phyloP scores from a whole-genome alignment of 2,329 filamentous ascomycete genomes.

The Teratosphaeria epicoccoides region DNA sequence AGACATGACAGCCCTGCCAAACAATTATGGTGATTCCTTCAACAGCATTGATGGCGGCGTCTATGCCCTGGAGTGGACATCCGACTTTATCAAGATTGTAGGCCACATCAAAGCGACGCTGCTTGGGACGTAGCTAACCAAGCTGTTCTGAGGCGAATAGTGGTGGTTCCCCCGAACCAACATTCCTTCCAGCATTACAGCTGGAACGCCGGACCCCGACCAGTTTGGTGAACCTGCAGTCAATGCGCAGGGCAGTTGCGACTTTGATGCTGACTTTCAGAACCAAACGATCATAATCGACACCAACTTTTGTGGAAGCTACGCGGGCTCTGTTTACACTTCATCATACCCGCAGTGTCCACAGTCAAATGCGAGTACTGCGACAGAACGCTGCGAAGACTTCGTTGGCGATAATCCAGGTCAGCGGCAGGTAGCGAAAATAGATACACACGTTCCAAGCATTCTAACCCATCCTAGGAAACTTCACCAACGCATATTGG shows the following conservation, averaged over 20 bases:
- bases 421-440: too few species aligned
- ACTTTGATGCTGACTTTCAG: slow-evolving; percentile 26
- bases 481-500: slow-evolving; percentile 30
- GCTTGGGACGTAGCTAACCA: too few species aligned
- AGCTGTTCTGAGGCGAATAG: too few species aligned
- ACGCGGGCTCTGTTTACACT: slow-evolving; percentile 48
- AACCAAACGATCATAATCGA: slow-evolving; percentile 29
- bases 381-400: slow-evolving; percentile 37
- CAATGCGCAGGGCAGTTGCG: slow-evolving; percentile 33
- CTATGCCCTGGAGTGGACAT: slow-evolving; percentile 52
- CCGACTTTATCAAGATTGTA: slow-evolving; percentile 56
- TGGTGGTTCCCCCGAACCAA: slow-evolving; percentile 66
- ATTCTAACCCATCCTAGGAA: too few species aligned
- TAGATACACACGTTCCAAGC: too few species aligned
- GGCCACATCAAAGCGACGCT: too few species aligned
- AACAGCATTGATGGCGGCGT: slow-evolving; percentile 39
- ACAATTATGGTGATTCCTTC: slow-evolving; percentile 46
- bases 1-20: too few species aligned
- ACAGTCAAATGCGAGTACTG: slow-evolving; percentile 36
- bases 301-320: slow-evolving; percentile 30
- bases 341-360: too few species aligned
- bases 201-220: slow-evolving; percentile 41
- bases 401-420: slow-evolving; percentile 23
- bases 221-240: slow-evolving; percentile 52
- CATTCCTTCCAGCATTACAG: slow-evolving; percentile 55